Conservation (phyloP, 1,284 basidiomycete genomes). For the Malassezia sympodialis region DNA sequence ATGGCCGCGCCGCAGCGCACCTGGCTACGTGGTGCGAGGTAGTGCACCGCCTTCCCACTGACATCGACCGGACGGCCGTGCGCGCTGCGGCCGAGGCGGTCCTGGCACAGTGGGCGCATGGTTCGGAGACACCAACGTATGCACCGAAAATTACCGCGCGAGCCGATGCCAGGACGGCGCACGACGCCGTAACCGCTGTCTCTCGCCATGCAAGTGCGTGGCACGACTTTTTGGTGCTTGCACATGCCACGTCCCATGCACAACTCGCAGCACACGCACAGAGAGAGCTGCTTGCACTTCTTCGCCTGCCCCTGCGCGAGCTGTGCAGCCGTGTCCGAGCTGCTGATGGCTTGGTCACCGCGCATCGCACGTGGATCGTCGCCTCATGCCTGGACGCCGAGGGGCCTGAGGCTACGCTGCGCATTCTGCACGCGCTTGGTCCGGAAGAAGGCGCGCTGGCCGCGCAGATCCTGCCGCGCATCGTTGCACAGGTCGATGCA, state of each 20-base stretch:
- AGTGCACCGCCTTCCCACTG: background rate
- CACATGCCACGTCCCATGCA: background rate
- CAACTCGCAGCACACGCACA: background rate
- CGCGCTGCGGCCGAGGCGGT: background rate
- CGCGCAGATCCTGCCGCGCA: background rate
- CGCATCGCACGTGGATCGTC: constrained; percentile 3
- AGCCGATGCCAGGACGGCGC: background rate
- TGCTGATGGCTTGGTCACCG: background rate
- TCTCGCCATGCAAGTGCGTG: background rate
- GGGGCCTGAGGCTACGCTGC: background rate
- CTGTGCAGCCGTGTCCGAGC: background rate
- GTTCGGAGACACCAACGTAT: background rate
- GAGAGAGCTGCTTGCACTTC: background rate
- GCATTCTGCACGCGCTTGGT: background rate
- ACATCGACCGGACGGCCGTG: background rate
- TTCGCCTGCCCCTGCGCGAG: background rate
- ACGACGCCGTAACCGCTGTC: background rate
- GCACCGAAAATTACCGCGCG: background rate
- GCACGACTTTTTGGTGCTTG: background rate
- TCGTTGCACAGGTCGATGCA: background rate
- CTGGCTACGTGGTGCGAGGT: constrained; percentile 5
- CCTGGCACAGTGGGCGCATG: background rate
- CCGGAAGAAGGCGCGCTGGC: background rate
- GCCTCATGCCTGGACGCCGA: background rate
- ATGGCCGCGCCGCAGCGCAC: constrained; percentile 2